These are phyloP conservation scores for Xerocomellus intermedius DNA, from an alignment of 768 basidiomycete genomes.

Conservation along the genomic window DNA sequence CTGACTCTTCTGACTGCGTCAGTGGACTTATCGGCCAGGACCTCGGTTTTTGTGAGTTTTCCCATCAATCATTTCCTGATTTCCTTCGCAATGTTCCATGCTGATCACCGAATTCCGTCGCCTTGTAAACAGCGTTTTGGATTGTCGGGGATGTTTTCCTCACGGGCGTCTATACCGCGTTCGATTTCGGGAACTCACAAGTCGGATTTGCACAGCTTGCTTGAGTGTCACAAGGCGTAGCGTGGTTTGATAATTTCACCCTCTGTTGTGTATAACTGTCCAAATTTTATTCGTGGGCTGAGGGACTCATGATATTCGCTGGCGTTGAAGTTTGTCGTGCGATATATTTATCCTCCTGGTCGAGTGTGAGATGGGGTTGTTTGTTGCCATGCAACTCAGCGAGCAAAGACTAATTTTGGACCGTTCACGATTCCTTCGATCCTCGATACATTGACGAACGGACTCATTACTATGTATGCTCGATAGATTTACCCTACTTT, in stretches of 20 bases:
- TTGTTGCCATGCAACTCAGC: too few species aligned
- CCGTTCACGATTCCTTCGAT: too few species aligned
- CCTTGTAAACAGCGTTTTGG: constrained; percentile 23
- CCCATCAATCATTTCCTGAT: not conserved
- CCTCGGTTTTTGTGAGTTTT: too few species aligned
- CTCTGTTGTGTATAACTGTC: not conserved
- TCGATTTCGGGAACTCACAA: constrained; percentile 35
- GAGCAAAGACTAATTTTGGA: too few species aligned
- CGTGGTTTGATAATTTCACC: not conserved
- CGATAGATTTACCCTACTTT: too few species aligned
- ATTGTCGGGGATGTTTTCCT: constrained; percentile 40
- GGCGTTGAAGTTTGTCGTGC: too few species aligned
- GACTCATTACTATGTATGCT: too few species aligned
- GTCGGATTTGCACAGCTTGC: constrained; percentile 37
- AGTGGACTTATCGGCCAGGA: constrained; percentile 32
- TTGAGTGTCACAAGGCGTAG: not conserved
- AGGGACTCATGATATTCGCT: constrained; percentile 9
- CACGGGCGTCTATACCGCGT: constrained; percentile 41
- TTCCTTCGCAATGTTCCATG: not conserved
- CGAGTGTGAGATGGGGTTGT: too few species aligned
- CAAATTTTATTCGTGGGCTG: not conserved
- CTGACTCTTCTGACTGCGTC: constrained; percentile 28
- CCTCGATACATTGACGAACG: too few species aligned
- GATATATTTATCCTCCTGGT: too few species aligned
- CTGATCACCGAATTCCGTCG: not conserved